Evolutionary conservation across 106 monocot genomes (phyloP).

Genomic region (Xerophyta viscosa): DNA sequence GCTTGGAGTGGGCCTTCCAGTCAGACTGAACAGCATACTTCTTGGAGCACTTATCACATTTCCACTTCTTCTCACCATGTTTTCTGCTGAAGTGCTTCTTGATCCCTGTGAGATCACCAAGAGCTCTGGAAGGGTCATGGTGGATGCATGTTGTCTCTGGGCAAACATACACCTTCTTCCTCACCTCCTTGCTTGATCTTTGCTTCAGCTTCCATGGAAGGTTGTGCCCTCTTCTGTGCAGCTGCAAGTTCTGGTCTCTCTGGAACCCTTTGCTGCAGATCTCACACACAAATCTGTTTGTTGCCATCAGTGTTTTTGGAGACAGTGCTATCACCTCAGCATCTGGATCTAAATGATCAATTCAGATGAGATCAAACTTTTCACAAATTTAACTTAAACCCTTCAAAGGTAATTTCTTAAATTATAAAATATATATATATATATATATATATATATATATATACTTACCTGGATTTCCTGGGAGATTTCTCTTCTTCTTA

Average conservation of each 20-base stretch:
- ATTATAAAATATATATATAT: neutral
- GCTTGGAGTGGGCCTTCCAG: conserved; percentile 61
- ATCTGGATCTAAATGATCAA: conserved; percentile 56
- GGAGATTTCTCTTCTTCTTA: conserved; percentile 51
- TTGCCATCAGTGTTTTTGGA: conserved; percentile 47
- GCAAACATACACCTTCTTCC: conserved; percentile 68
- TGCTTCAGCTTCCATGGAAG: conserved; percentile 58
- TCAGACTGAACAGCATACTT: conserved; percentile 68
- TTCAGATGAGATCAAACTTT: too few relatives aligned
- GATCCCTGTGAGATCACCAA: conserved; percentile 61
- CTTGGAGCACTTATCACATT: conserved; percentile 69
- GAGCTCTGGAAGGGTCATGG: conserved; percentile 50
- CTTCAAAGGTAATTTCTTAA: too few relatives aligned
- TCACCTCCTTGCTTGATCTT: conserved; percentile 27
- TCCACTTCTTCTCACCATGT: conserved; percentile 78
- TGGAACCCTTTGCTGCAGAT: conserved; percentile 55
- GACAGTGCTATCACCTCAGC: conserved; percentile 56
- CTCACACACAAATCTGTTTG: conserved; percentile 52
- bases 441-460: neutral
- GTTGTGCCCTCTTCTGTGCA: conserved; percentile 57
- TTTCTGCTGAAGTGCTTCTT: conserved; percentile 73
- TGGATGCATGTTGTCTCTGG: conserved; percentile 49
- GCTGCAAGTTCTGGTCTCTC: conserved; percentile 52
- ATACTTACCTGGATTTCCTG: conserved; percentile 54
- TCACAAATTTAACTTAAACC: too few relatives aligned